Conservation (phyloP, 768 basidiomycete genomes). For the Hebeloma cylindrosporum region DNA sequence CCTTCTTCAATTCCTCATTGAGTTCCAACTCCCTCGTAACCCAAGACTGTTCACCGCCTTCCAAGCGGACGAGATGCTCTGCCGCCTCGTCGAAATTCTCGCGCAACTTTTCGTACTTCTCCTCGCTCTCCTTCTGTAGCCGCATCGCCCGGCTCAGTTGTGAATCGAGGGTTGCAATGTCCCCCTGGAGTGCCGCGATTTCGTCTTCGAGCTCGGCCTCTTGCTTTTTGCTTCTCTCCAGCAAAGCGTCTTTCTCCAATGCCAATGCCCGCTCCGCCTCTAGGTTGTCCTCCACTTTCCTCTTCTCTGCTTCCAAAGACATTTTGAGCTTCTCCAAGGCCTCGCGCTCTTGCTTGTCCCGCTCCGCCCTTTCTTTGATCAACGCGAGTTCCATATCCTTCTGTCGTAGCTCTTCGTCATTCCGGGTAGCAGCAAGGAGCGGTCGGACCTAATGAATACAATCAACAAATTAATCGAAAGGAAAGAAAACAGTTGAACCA, state of each 20-base stretch:
- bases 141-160: conserved; percentile 81
- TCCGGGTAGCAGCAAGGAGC: conserved; percentile 85
- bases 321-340: conserved; percentile 79
- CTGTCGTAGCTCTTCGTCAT: conserved; percentile 86
- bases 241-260: conserved; percentile 78
- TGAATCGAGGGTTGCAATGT: conserved; percentile 81
- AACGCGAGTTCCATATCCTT: conserved; percentile 84
- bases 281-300: conserved; percentile 76
- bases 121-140: conserved; percentile 76
- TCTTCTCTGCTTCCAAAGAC: conserved; percentile 81
- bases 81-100: conserved; percentile 82
- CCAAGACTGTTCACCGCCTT: conserved; percentile 74
- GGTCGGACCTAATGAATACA: conserved; percentile 71
- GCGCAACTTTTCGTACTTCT: conserved; percentile 70
- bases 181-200: conserved; percentile 71
- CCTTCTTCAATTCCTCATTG: conserved; percentile 51
- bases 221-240: conserved; percentile 83
- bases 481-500: background rate
- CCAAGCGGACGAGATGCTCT: conserved; percentile 80
- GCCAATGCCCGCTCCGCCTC: conserved; percentile 78
- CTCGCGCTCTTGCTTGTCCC: conserved; percentile 80
- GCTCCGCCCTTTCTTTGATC: conserved; percentile 81
- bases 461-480: conserved; percentile 3
- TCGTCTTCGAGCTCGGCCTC: conserved; percentile 88
- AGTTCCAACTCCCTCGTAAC: conserved; percentile 62